A percentile compares a stretch with the other conserved stretches of the same genome.
Evolutionary conservation across 1,284 basidiomycete genomes (phyloP).

Genomic region (Pascua guehoae): DNA sequence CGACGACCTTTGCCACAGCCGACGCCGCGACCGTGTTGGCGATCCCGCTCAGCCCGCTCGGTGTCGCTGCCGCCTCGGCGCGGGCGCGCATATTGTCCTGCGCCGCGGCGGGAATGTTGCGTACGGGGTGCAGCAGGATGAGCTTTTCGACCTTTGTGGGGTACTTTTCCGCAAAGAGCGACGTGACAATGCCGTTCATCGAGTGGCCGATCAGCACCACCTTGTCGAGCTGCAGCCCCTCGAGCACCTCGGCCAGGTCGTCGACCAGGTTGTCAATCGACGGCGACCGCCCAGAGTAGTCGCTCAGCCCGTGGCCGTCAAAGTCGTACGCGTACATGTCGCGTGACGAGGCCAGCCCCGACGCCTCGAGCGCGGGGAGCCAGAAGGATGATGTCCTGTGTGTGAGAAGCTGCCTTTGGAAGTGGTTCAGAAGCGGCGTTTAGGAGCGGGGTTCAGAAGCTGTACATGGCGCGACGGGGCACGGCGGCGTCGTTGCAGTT

Average conservation of each 20-base stretch:
- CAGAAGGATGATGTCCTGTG: constrained; percentile 46
- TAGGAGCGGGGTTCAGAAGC: background rate
- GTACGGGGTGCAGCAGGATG: constrained; percentile 29
- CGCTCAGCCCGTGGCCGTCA: constrained; percentile 29
- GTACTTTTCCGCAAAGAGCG: constrained; percentile 22
- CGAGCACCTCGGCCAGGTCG: constrained; percentile 25
- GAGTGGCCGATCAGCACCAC: constrained; percentile 33
- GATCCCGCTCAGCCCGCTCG: constrained; percentile 21
- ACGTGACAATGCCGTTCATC: constrained; percentile 30
- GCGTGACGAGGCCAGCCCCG: constrained; percentile 13
- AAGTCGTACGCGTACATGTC: constrained; percentile 26
- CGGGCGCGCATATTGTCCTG: constrained; percentile 24
- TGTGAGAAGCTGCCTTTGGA: background rate
- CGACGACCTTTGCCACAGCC: constrained; percentile 21
- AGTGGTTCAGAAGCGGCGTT: background rate
- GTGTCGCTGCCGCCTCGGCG: constrained; percentile 17
- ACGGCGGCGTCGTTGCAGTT: background rate
- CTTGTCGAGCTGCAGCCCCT: constrained; percentile 11
- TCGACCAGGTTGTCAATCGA: constrained; percentile 15
- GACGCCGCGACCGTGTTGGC: constrained; percentile 23
- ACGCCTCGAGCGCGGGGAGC: constrained; percentile 19
- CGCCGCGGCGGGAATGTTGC: constrained; percentile 22
- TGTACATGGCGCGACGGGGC: background rate
- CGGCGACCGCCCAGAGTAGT: constrained; percentile 18
- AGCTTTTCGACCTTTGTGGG: constrained; percentile 26